Percentiles rank a stretch among this genome's conserved stretches.
Conservation (phyloP, 192 early-diverging fungal genomes). For the Backusella mclennaniae region DNA sequence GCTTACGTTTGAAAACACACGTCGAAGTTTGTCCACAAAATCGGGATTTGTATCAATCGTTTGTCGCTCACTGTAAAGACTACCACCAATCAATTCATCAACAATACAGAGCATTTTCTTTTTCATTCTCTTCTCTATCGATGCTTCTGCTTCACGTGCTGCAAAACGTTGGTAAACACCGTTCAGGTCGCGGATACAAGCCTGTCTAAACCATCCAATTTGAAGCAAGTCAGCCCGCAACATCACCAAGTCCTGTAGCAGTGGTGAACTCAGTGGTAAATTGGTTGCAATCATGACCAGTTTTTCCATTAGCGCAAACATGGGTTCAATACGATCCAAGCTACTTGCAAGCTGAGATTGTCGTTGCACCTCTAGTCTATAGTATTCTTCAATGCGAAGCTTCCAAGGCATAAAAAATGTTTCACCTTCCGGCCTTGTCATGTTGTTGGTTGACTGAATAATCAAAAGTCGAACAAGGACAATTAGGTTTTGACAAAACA, state of each 20-base stretch:
- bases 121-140: constrained; percentile 21
- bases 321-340: constrained; percentile 25
- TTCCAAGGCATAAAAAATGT: constrained; percentile 15
- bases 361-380: constrained; percentile 15
- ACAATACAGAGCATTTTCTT: constrained; percentile 41
- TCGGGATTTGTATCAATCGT: constrained; percentile 27
- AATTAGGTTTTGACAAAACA: constrained; percentile 36
- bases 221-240: constrained; percentile 27
- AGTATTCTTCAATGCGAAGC: constrained; percentile 25
- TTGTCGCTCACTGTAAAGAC: background rate
- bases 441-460: constrained; percentile 18
- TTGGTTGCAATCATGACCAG: constrained; percentile 24
- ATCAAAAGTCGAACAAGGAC: constrained; percentile 37
- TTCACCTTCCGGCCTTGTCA: constrained; percentile 1
- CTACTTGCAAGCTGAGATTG: constrained; percentile 24
- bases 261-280: constrained; percentile 26
- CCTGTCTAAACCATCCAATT: constrained; percentile 31
- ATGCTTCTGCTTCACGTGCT: constrained; percentile 18
- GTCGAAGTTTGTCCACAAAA: constrained; percentile 43
- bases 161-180: constrained; percentile 35
- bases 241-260: constrained; percentile 32
- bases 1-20: constrained; percentile 44
- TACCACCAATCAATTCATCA: constrained; percentile 41
- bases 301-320: constrained; percentile 29
- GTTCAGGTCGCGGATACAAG: constrained; percentile 33